Base-by-base conservation (phyloP, 805 yeast genomes). In the Candida quercuum region DNA sequence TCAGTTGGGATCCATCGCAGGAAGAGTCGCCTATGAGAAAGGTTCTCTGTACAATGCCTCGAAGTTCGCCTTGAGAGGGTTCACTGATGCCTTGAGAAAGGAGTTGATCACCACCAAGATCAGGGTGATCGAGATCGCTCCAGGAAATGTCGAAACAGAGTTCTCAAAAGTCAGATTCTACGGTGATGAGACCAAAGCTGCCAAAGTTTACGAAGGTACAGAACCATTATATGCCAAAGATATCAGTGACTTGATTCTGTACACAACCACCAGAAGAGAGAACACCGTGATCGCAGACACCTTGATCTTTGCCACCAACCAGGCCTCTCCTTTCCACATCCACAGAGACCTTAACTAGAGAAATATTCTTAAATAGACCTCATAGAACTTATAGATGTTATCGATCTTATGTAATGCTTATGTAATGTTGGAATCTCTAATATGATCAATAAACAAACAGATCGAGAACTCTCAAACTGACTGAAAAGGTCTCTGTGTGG, bases 231-330 rank as follows among this genome's bases (percentile, higher is more conserved):
- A 61, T 23, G 79, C 81, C 3, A 72, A 63, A 21, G 82, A 77
- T 49, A 68, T 76, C 42, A 78, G 81, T 6, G 83, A 77, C 42
- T 52, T 74, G 39, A 73, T 76, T 44, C 72, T 73, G 5, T 77
- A 71, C 46, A 69, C 74, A 5, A 64, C 75, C 17, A 66, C 81
- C 3, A 72, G 82, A 63, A 71, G 67, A 48, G 64, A 63, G 42
- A 76, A 74, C 47, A 74, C 80, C 0, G 83, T 76, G 2, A 60
- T 77, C 52, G 81, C 83, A 6, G 95, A 88, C 55, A 73, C 87
- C 9, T 69, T 88, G 57, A 78, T 89, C 14, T 86, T 88, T 62
- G 84, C 96, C 13, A 74, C 80, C 32, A 79, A 84, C 66, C 97
- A 88, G 67, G 96, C 93, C 4, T 72, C 85, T 41, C 79, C 94